A percentile compares a stretch with the other conserved stretches of the same genome.
phyloP scores from a whole-genome alignment of 2,329 filamentous ascomycete genomes.

The Aureobasidium melanogenum region DNA sequence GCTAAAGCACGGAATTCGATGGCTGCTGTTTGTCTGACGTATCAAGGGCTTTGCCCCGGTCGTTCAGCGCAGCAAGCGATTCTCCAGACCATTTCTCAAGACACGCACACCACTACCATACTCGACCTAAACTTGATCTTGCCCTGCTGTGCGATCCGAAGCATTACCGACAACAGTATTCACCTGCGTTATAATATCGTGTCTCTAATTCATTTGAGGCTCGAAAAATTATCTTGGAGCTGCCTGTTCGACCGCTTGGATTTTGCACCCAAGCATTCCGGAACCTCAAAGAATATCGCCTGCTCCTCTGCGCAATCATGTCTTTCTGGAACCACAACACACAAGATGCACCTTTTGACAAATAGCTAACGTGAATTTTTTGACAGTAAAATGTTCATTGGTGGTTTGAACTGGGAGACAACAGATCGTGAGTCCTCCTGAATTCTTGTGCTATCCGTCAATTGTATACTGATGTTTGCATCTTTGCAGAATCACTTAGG shows the following conservation, averaged over 20 bases:
- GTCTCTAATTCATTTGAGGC: neutral
- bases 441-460: neutral
- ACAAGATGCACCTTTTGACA: neutral
- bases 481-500: slow-evolving; percentile 70
- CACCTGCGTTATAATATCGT: neutral
- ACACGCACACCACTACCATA: neutral
- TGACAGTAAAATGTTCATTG: slow-evolving; percentile 97
- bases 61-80: neutral
- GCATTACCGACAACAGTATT: neutral
- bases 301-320: slow-evolving; percentile 10
- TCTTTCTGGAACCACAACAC: neutral
- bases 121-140: slow-evolving; percentile 3
- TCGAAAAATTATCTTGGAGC: neutral
- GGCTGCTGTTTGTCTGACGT: slow-evolving; percentile 6
- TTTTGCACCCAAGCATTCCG: neutral
- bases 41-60: neutral
- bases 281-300: neutral
- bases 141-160: neutral
- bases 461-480: slow-evolving; percentile 21
- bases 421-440: slow-evolving; percentile 65
- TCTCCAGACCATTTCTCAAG: slow-evolving; percentile 4
- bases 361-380: slow-evolving; percentile 16
- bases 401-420: slow-evolving; percentile 97
- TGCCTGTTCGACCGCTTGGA: neutral
- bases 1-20: slow-evolving; percentile 14